Conservation (phyloP, 192 early-diverging fungal species). For the Funneliformis mosseae region DNA sequence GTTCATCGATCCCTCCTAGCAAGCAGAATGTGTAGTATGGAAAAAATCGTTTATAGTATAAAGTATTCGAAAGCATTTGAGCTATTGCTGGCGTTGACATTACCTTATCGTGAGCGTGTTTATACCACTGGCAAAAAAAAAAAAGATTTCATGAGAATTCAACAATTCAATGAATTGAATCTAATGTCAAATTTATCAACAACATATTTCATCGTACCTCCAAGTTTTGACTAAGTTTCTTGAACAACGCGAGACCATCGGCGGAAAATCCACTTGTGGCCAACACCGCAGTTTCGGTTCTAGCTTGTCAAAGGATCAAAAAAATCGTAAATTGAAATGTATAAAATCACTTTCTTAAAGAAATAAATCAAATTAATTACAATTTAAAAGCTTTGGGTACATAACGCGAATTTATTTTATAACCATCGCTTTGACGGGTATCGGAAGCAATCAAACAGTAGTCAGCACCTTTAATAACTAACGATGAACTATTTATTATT, state of each 20-base stretch:
- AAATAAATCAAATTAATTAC: conserved; percentile 39
- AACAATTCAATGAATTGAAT: background rate
- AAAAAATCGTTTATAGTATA: conserved; percentile 95
- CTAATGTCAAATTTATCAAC: background rate
- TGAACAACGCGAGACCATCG: conserved; percentile 83
- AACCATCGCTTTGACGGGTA: conserved; percentile 93
- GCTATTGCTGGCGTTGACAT: conserved; percentile 88
- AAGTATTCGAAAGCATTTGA: conserved; percentile 90
- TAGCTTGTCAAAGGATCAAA: conserved; percentile 27
- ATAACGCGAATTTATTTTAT: conserved; percentile 93
- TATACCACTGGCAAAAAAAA: conserved; percentile 72
- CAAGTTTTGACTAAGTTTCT: conserved; percentile 80
- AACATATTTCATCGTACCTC: conserved; percentile 58
- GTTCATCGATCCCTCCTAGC: conserved; percentile 85
- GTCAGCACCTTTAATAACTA: conserved; percentile 83
- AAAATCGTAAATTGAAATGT: background rate
- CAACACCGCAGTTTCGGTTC: conserved; percentile 80
- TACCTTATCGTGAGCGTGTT: conserved; percentile 83
- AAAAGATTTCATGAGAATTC: background rate
- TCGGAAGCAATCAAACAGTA: conserved; percentile 94
- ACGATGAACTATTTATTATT: background rate
- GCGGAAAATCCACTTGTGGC: conserved; percentile 88
- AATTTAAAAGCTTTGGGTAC: conserved; percentile 88
- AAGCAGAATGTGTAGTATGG: conserved; percentile 93
- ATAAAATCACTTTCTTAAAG: background rate